These are phyloP conservation scores for Beta corolliflora DNA, from an alignment of 179 eudicot species.

Conservation along the genomic window DNA sequence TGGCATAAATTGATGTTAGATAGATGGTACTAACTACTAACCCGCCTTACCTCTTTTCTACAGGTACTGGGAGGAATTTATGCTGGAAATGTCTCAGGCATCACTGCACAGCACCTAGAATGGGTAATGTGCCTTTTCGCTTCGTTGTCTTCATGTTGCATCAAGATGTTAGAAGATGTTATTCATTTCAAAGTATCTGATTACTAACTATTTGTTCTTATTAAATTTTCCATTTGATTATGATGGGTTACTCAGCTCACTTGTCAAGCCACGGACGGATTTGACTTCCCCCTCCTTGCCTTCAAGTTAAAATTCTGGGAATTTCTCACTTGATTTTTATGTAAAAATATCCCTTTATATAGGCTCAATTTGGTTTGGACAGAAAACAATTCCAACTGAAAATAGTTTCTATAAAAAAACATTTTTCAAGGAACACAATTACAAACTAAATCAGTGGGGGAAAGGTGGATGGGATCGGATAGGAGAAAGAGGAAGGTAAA, in stretches of 20 bases:
- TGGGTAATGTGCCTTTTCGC: conserved; percentile 53
- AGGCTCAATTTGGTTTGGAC: no score
- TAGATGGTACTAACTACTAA: neutral
- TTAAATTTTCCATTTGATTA: neutral
- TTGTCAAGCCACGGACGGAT: neutral
- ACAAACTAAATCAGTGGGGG: no score
- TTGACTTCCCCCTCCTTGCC: neutral
- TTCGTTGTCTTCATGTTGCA: conserved; percentile 10
- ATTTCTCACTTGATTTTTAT: neutral
- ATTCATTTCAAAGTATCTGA: neutral
- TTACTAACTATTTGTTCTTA: neutral
- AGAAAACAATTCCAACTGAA: no score
- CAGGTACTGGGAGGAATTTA: conserved; percentile 94
- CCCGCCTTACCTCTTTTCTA: conserved; percentile 13
- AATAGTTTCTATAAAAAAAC: no score
- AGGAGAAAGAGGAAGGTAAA: no score
- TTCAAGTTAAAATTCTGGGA: neutral
- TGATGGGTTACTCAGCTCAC: neutral
- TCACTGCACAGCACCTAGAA: conserved; percentile 98
- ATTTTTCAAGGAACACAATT: no score
- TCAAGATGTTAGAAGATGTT: neutral
- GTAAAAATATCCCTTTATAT: neutral
- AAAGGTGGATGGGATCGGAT: no score
- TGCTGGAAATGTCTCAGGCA: conserved; percentile 84
- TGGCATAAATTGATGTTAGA: neutral